A percentile compares a stretch with the other conserved stretches of the same genome.
Evolutionary conservation across 768 basidiomycete species (phyloP).

Genomic region (Panaeolus cyanescens): DNA sequence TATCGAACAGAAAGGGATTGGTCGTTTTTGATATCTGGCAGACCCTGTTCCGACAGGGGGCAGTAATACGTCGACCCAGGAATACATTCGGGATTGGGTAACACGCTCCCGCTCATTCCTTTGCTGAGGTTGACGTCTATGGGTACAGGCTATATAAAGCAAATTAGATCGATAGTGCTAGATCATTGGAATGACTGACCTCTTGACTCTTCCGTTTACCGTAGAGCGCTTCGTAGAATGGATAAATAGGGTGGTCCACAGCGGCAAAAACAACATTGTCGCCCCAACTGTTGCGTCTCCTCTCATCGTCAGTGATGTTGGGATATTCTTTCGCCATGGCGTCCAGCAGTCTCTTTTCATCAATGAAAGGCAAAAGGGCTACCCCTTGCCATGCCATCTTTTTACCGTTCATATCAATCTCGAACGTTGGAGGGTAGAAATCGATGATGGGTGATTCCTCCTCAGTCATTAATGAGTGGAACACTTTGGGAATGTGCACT

Average conservation of each 20-base stretch:
- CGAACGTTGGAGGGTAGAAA: constrained; percentile 90
- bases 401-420: constrained; percentile 99
- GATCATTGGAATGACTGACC: constrained; percentile 42
- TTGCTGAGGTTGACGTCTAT: constrained; percentile 71
- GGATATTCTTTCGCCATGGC: constrained; percentile 75
- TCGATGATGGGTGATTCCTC: constrained; percentile 91
- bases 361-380: constrained; percentile 94
- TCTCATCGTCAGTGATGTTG: constrained; percentile 79
- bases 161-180: constrained; percentile 8
- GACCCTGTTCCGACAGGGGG: constrained; percentile 59
- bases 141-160: constrained; percentile 60
- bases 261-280: constrained; percentile 80
- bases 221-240: constrained; percentile 86
- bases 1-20: constrained; percentile 85
- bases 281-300: constrained; percentile 84
- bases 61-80: constrained; percentile 90
- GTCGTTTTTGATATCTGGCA: constrained; percentile 86
- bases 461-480: constrained; percentile 87
- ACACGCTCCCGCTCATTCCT: constrained; percentile 78
- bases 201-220: constrained; percentile 83
- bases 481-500: constrained; percentile 81
- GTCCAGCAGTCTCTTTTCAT: constrained; percentile 76
- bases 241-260: constrained; percentile 84
- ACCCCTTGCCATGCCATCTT: constrained; percentile 99
- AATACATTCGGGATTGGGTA: constrained; percentile 85